Conservation (phyloP, 1,139 yeast species). For the Taphrina betulina region DNA sequence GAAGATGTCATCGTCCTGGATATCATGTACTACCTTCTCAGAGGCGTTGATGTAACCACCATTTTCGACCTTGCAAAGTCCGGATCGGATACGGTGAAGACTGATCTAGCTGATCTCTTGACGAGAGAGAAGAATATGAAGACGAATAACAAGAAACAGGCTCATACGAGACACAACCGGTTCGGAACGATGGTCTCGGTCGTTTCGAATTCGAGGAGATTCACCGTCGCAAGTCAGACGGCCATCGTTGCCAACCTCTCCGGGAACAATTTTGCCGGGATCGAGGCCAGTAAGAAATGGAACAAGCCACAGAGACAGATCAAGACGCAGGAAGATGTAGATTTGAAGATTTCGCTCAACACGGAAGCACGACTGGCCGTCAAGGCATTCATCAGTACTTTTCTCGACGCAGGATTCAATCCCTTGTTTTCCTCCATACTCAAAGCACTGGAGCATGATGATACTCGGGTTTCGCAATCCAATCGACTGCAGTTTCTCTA, state of each 20-base stretch:
- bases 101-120: conserved; percentile 54
- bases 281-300: conserved; percentile 73
- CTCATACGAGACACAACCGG: conserved; percentile 70
- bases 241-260: conserved; percentile 12
- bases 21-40: conserved; percentile 61
- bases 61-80: conserved; percentile 37
- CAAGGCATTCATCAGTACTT: conserved; percentile 54
- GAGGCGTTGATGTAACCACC: conserved; percentile 53
- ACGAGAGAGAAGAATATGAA: conserved; percentile 59
- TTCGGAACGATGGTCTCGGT: conserved; percentile 84
- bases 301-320: conserved; percentile 43
- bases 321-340: conserved; percentile 39
- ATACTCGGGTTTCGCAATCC: conserved; percentile 42
- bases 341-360: conserved; percentile 41
- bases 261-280: conserved; percentile 33
- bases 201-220: conserved; percentile 57
- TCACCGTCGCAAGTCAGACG: conserved; percentile 71
- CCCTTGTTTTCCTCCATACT: conserved; percentile 58
- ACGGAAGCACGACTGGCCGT: conserved; percentile 47
- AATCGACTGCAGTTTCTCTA: conserved; percentile 57
- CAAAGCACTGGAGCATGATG: conserved; percentile 53
- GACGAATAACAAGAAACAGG: conserved; percentile 41
- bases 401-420: conserved; percentile 75
- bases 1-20: conserved; percentile 70
- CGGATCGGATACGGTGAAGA: conserved; percentile 13